These are phyloP conservation scores for Aspergillus taichungensis DNA, from an alignment of 495 filamentous ascomycete genomes.

Conservation along the genomic window DNA sequence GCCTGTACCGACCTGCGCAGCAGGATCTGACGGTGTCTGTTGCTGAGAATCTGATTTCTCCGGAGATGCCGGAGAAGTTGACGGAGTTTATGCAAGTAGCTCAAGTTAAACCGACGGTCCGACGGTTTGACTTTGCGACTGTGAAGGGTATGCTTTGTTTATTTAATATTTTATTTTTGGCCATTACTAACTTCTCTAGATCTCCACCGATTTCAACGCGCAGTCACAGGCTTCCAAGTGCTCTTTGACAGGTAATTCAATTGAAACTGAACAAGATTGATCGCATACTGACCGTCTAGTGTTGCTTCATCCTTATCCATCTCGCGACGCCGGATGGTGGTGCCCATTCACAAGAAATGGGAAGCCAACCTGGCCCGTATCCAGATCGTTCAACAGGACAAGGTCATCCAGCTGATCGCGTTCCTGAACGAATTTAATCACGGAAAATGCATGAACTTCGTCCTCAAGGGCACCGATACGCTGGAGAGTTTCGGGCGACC, in stretches of 20 bases:
- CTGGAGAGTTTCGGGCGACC: slow-evolving; percentile 63
- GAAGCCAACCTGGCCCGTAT: slow-evolving; percentile 65
- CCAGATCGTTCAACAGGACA: slow-evolving; percentile 68
- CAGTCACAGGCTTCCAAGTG: slow-evolving; percentile 68
- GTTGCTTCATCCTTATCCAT: slow-evolving; percentile 64
- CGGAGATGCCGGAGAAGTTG: slow-evolving; percentile 47
- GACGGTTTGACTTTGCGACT: slow-evolving; percentile 33
- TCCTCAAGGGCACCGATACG: slow-evolving; percentile 67
- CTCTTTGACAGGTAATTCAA: slow-evolving; percentile 56
- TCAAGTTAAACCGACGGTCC: slow-evolving; percentile 31
- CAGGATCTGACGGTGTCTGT: slow-evolving; percentile 60
- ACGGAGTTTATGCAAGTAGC: slow-evolving; percentile 41
- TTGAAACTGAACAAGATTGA: background rate
- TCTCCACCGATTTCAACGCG: slow-evolving; percentile 66
- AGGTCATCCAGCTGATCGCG: slow-evolving; percentile 62
- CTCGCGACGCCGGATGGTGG: slow-evolving; percentile 74
- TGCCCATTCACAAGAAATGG: slow-evolving; percentile 89
- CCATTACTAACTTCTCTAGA: slow-evolving; percentile 42
- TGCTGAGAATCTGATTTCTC: slow-evolving; percentile 50
- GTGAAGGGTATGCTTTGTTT: slow-evolving; percentile 25
- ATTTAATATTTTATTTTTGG: background rate
- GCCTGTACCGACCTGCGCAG: slow-evolving; percentile 55
- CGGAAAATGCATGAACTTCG: slow-evolving; percentile 79
- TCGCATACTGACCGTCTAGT: background rate
- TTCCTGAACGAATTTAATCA: slow-evolving; percentile 76